Percentiles rank a stretch among this genome's conserved stretches.
phyloP scores from a whole-genome alignment of 129 eudicot genomes.

The Artemisia argyi region DNA sequence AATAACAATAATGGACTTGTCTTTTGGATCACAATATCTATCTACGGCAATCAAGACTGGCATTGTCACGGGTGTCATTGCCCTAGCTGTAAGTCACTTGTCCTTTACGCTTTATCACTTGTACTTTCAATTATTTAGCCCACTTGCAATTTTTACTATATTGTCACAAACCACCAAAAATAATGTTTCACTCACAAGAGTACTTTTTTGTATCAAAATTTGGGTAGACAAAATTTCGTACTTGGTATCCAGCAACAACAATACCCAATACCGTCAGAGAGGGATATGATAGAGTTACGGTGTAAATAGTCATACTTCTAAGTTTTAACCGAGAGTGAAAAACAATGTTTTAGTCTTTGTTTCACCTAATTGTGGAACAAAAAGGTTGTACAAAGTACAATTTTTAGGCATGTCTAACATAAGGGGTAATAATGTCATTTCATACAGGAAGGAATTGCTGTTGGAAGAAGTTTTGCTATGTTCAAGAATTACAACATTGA shows the following conservation, averaged over 20 bases:
- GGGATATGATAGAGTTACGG: background rate
- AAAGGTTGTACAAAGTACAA: too few species aligned
- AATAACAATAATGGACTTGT: constrained; percentile 63
- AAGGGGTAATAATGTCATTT: constrained; percentile 7
- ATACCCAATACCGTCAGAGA: too few species aligned
- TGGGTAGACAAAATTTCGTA: constrained; percentile 10
- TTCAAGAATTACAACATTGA: constrained; percentile 93
- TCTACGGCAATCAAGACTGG: constrained; percentile 84
- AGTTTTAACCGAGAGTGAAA: too few species aligned
- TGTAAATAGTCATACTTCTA: too few species aligned
- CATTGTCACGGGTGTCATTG: constrained; percentile 91
- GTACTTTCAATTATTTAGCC: constrained; percentile 29
- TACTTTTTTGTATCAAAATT: constrained; percentile 2
- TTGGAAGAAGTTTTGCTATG: constrained; percentile 96
- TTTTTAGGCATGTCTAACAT: background rate
- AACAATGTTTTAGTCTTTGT: too few species aligned
- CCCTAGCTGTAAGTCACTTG: constrained; percentile 76
- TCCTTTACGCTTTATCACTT: constrained; percentile 23
- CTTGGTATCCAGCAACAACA: background rate
- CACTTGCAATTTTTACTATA: constrained; percentile 24
- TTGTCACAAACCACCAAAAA: constrained; percentile 8
- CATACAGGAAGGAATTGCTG: constrained; percentile 97
- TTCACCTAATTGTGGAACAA: too few species aligned
- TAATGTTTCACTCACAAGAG: constrained; percentile 29
- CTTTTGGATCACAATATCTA: constrained; percentile 63